phyloP scores from a whole-genome alignment of 768 basidiomycete genomes.

The Amanita pallidorosea region DNA sequence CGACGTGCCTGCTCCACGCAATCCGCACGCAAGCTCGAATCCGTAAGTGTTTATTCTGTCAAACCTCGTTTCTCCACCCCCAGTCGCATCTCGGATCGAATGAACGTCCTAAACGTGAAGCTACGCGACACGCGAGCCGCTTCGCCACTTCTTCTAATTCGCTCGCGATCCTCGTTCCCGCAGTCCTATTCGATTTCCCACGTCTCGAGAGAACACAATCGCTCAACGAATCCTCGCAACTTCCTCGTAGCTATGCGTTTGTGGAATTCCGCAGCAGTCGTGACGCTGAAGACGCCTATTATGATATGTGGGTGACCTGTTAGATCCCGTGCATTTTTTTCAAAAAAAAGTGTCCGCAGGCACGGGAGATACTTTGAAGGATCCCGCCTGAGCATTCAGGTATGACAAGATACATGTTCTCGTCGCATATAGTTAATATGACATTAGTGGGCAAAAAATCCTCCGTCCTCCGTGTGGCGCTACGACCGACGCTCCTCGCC shows the following conservation, averaged over 20 bases:
- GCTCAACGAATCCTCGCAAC: conserved; percentile 20
- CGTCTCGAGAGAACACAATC: conserved; percentile 16
- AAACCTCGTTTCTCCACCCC: conserved; percentile 14
- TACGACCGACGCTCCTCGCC: conserved; percentile 21
- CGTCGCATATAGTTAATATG: background rate
- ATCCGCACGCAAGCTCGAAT: conserved; percentile 61
- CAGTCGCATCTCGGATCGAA: conserved; percentile 19
- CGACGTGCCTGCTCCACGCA: conserved; percentile 82
- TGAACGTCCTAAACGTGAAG: conserved; percentile 14
- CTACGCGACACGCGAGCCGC: conserved; percentile 11
- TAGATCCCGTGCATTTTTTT: background rate
- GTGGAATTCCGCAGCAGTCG: conserved; percentile 25
- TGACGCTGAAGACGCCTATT: conserved; percentile 28
- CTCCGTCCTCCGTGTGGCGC: conserved; percentile 27
- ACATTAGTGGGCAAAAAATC: conserved; percentile 27
- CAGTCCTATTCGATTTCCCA: conserved; percentile 10
- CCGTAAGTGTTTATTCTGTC: conserved; percentile 55
- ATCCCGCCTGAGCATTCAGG: conserved; percentile 24
- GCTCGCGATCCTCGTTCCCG: conserved; percentile 11
- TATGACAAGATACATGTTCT: conserved; percentile 6
- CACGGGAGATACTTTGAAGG: conserved; percentile 28
- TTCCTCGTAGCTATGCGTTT: conserved; percentile 25
- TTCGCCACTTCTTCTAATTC: conserved; percentile 14
- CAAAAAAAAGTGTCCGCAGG: conserved; percentile 11
- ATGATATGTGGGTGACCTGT: conserved; percentile 21